These are phyloP conservation scores for Erythrobasidium yunnanense DNA, from an alignment of 768 basidiomycete species.

Conservation along the genomic window DNA sequence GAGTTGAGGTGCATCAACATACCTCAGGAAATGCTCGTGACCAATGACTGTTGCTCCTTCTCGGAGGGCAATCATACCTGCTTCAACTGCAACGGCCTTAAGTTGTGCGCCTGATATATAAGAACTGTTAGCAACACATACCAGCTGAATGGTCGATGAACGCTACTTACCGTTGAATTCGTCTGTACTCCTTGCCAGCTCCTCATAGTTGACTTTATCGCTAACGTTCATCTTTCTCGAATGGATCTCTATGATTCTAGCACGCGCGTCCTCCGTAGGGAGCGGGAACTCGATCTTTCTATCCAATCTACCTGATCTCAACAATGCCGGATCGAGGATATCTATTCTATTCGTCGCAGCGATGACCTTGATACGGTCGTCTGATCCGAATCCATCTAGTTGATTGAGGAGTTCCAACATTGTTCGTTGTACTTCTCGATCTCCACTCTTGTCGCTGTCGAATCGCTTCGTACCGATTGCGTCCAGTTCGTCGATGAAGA, in stretches of 20 bases:
- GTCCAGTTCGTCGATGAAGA: constrained; percentile 65
- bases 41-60: constrained; percentile 72
- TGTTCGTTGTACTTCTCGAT: constrained; percentile 98
- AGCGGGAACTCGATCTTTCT: constrained; percentile 98
- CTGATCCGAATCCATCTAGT: constrained; percentile 91
- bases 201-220: constrained; percentile 87
- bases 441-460: constrained; percentile 96
- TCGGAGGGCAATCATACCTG: constrained; percentile 93
- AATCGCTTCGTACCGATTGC: constrained; percentile 56
- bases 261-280: constrained; percentile 90
- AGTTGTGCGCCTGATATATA: constrained; percentile 43
- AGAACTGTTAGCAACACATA: neutral
- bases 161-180: constrained; percentile 66
- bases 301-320: constrained; percentile 93
- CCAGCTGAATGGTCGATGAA: neutral
- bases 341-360: constrained; percentile 98
- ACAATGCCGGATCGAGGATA: constrained; percentile 93
- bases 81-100: constrained; percentile 97
- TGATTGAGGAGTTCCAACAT: constrained; percentile 98
- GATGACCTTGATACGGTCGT: constrained; percentile 97
- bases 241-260: constrained; percentile 91
- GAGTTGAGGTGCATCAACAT: too few species aligned
- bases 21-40: constrained; percentile 96
- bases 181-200: constrained; percentile 89
- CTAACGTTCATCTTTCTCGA: constrained; percentile 87